Base-by-base conservation (phyloP, 129 eudicot genomes). In the Ambrosia trifida region DNA sequence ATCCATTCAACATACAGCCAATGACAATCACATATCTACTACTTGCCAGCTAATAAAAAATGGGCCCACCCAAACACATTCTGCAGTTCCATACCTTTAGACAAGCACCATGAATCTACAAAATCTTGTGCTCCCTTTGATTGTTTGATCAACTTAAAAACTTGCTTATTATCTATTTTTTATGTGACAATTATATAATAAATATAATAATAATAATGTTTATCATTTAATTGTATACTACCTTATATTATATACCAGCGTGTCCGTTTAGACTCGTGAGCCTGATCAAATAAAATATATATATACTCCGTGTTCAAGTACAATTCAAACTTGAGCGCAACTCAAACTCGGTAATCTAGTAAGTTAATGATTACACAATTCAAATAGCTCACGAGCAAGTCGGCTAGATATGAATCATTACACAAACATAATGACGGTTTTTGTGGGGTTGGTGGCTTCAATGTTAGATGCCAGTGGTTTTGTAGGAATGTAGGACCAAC, bases 381-480 rank as follows among this genome's bases (percentile, higher is more conserved):
- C 41, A 36, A 36, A n/a, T n/a, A n/a, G 28, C 28, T 24, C 28
- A 24, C 8, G 6, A 38, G 53, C 5, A 0, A 11, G n/a, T 17
- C 53, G 7, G 5, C 6, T 12, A 13, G 11, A 18, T 19, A 28
- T 13, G 10, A 10, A 59, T 72, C 32, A 33, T 73, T 61, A 61
- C 70, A 30, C 3, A 58, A 28, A 58, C 1, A 63, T 7, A 49
- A 8, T 18, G 74, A 67, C 61, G 54, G 56, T 56, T 74, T 61
- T 54, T 60, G 76, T 69, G 64, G 76, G 76, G 81, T 49, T 77
- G 76, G 76, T 77, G 71, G 58, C 7, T 49, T 61, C 17, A 59
- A 68, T 69, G 20, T 36, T 32, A 63, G 32, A 64, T 64, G 70
- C 50, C 54, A 64, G 56, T 57, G 64, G 54, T 77, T 47, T 49